These are phyloP conservation scores for Bidens hawaiensis DNA, from an alignment of 140 eudicot genomes.

Conservation along the genomic window DNA sequence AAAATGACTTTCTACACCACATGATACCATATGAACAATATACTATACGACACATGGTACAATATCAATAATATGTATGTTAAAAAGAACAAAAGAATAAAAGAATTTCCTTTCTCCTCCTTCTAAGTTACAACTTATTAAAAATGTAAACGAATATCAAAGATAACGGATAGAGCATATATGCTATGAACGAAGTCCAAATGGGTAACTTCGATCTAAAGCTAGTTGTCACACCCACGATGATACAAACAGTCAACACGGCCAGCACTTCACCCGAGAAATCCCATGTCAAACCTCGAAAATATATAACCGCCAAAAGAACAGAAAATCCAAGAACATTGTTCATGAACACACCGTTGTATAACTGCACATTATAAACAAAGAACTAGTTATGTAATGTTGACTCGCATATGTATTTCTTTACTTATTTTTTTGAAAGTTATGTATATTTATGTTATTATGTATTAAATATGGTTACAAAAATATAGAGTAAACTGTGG, in stretches of 20 bases:
- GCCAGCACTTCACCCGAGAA: constrained; percentile 51
- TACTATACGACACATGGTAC: too few species aligned
- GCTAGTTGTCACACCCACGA: constrained; percentile 47
- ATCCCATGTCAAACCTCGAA: constrained; percentile 57
- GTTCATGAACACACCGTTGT: constrained; percentile 69
- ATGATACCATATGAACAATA: too few species aligned
- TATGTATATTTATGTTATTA: too few species aligned
- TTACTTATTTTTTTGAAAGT: too few species aligned
- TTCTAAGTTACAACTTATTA: constrained; percentile 6
- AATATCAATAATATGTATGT: not conserved
- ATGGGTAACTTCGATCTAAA: constrained; percentile 39
- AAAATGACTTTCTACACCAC: too few species aligned
- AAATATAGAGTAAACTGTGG: too few species aligned
- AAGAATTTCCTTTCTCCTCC: not conserved
- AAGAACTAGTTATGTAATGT: too few species aligned
- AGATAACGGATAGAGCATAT: constrained; percentile 58
- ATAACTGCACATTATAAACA: constrained; percentile 40
- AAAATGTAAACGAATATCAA: constrained; percentile 49
- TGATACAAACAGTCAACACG: constrained; percentile 40
- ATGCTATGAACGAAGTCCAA: constrained; percentile 56
- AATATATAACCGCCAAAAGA: constrained; percentile 50
- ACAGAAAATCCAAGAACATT: constrained; percentile 65
- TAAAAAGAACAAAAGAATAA: constrained; percentile 9
- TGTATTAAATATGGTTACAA: not conserved
- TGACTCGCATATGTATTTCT: not conserved